phyloP scores from a whole-genome alignment of 2,329 filamentous ascomycete genomes.

The Fusarium sarcochroum region DNA sequence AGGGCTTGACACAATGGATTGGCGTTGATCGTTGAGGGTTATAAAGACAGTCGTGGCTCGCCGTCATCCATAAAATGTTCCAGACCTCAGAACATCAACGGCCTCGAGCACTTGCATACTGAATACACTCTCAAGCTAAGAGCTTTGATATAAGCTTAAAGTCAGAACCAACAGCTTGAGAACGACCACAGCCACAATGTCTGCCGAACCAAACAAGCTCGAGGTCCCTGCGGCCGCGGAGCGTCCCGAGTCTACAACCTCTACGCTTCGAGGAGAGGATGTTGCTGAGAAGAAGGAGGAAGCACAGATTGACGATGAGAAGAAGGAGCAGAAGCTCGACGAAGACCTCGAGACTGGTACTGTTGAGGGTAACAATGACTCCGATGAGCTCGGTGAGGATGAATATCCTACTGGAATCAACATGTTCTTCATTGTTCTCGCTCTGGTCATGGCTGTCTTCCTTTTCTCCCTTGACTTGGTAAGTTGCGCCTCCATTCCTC shows the following conservation, averaged over 20 bases:
- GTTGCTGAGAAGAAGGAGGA: conserved; percentile 49
- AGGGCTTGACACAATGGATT: conserved; percentile 4
- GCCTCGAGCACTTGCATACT: conserved; percentile 18
- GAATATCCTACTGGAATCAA: conserved; percentile 58
- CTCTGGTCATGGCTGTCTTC: conserved; percentile 63
- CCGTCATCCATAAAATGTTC: conserved; percentile 13
- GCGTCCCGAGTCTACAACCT: conserved; percentile 49
- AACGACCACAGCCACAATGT: conserved; percentile 26
- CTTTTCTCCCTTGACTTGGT: conserved; percentile 65
- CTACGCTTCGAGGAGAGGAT: conserved; percentile 51
- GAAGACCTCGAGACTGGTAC: conserved; percentile 43
- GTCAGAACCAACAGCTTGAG: neutral
- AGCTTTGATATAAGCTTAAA: conserved; percentile 34
- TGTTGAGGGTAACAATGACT: conserved; percentile 36
- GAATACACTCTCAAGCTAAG: conserved; percentile 1
- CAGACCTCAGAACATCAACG: conserved; percentile 25
- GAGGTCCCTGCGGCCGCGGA: conserved; percentile 43
- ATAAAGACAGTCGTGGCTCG: conserved; percentile 41
- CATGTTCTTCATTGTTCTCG: conserved; percentile 61
- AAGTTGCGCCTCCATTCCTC: conserved; percentile 31
- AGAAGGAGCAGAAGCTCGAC: conserved; percentile 44
- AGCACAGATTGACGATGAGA: conserved; percentile 41
- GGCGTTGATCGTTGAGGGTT: conserved; percentile 12
- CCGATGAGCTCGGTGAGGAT: conserved; percentile 44
- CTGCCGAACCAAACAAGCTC: conserved; percentile 32